Percentiles rank a stretch among this genome's conserved stretches.
phyloP scores from a whole-genome alignment of 1,284 basidiomycete genomes.

The Gymnopus androsaceus region DNA sequence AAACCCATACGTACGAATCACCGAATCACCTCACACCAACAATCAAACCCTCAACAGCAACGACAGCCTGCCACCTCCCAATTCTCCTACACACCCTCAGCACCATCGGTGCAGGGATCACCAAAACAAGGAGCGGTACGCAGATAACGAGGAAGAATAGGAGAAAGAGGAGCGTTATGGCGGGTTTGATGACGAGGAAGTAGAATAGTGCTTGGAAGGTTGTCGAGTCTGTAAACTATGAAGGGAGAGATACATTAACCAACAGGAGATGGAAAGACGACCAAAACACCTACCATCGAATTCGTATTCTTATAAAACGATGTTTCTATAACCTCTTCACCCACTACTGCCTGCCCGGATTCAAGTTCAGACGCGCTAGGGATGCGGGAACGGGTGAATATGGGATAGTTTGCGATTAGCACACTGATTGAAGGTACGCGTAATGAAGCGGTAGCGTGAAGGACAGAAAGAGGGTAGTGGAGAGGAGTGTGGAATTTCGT shows the following conservation, averaged over 20 bases:
- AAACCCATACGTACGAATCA: not conserved
- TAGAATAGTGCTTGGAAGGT: slow-evolving; percentile 83
- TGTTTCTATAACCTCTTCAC: slow-evolving; percentile 45
- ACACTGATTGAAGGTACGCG: slow-evolving; percentile 23
- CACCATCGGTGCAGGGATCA: slow-evolving; percentile 67
- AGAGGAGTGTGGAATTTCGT: slow-evolving; percentile 68
- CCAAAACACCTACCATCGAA: slow-evolving; percentile 61
- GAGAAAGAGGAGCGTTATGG: slow-evolving; percentile 70
- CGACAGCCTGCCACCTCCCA: slow-evolving; percentile 78
- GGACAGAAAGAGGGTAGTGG: slow-evolving; percentile 45
- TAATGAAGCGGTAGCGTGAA: slow-evolving; percentile 60
- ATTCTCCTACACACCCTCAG: slow-evolving; percentile 63
- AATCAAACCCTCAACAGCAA: slow-evolving; percentile 76
- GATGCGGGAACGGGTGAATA: slow-evolving; percentile 63
- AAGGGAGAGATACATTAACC: not conserved
- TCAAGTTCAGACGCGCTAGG: slow-evolving; percentile 53
- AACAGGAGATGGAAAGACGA: not conserved
- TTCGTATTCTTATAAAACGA: slow-evolving; percentile 79
- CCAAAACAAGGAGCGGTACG: slow-evolving; percentile 56
- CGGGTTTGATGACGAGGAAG: slow-evolving; percentile 80
- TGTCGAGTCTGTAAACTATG: slow-evolving; percentile 73
- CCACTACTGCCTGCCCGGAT: slow-evolving; percentile 34
- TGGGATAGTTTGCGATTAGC: slow-evolving; percentile 32
- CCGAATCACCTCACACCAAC: slow-evolving; percentile 41
- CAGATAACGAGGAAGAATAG: slow-evolving; percentile 55